phyloP scores from a whole-genome alignment of 2,329 filamentous ascomycete genomes.

The Talaromyces islandicus region DNA sequence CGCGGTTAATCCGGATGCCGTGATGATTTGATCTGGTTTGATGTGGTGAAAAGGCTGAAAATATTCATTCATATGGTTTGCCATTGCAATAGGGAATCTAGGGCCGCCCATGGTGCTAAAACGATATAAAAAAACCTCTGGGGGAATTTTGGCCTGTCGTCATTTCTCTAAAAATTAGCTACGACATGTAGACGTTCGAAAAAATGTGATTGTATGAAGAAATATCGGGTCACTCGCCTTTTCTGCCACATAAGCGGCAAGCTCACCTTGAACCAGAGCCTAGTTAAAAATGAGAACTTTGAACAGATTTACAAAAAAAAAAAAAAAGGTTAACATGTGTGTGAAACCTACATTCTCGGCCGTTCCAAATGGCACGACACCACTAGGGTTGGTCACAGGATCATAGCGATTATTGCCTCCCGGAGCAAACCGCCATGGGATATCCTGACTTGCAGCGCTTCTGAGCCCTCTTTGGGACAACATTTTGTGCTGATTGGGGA shows the following conservation, averaged over 20 bases:
- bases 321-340: too few species aligned
- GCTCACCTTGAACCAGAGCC: slow-evolving; percentile 32
- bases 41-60: slow-evolving; percentile 33
- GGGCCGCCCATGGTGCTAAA: slow-evolving; percentile 32
- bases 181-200: neutral
- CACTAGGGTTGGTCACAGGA: neutral
- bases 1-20: slow-evolving; percentile 36
- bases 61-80: slow-evolving; percentile 36
- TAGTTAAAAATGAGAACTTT: slow-evolving; percentile 11
- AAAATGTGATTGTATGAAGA: neutral
- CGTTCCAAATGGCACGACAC: slow-evolving; percentile 1
- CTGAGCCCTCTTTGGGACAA: slow-evolving; percentile 2
- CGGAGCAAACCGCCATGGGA: slow-evolving; percentile 6
- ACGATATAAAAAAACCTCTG: slow-evolving; percentile 35
- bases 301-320: neutral
- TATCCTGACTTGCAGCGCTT: neutral
- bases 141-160: neutral
- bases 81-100: slow-evolving; percentile 35
- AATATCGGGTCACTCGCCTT: slow-evolving; percentile 19
- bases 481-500: neutral
- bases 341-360: slow-evolving; percentile 2
- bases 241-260: slow-evolving; percentile 33
- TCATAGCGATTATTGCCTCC: neutral
- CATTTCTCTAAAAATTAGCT: neutral
- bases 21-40: slow-evolving; percentile 30